Evolutionary conservation across 345 rosid species (phyloP).

Genomic region (Reutealis trisperma): DNA sequence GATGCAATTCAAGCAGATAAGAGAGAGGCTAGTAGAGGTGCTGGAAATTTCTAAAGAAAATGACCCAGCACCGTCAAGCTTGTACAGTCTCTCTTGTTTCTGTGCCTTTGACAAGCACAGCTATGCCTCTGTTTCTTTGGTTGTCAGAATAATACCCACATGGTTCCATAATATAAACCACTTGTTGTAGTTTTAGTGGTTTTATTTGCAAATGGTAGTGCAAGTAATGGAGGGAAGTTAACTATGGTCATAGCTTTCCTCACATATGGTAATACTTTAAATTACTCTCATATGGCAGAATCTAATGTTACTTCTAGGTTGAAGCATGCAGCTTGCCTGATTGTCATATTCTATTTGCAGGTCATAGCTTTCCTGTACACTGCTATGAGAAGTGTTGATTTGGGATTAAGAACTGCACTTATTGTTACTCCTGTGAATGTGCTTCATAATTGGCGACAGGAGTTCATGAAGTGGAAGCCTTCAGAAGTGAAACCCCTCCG

Average conservation of each 20-base stretch:
- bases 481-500: conserved; percentile 85
- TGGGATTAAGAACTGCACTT: conserved; percentile 87
- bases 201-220: not conserved
- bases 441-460: conserved; percentile 97
- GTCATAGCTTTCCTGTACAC: conserved; percentile 97
- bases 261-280: not conserved
- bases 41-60: not conserved
- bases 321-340: conserved; percentile 23
- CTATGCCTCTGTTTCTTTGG: not conserved
- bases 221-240: not conserved
- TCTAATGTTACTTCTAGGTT: conserved; percentile 6
- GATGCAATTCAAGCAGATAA: not conserved
- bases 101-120: not conserved
- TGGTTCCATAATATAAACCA: not conserved
- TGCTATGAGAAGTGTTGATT: conserved; percentile 89
- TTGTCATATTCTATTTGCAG: conserved; percentile 43
- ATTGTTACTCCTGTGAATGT: conserved; percentile 98
- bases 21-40: not conserved
- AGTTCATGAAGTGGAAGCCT: conserved; percentile 94
- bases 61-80: not conserved
- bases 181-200: not conserved
- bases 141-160: not conserved
- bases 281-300: not conserved
- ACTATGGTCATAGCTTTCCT: not conserved
- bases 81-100: not conserved